Conservation (phyloP, 208 protist species). For the Vickermania ingenoplastis region DNA sequence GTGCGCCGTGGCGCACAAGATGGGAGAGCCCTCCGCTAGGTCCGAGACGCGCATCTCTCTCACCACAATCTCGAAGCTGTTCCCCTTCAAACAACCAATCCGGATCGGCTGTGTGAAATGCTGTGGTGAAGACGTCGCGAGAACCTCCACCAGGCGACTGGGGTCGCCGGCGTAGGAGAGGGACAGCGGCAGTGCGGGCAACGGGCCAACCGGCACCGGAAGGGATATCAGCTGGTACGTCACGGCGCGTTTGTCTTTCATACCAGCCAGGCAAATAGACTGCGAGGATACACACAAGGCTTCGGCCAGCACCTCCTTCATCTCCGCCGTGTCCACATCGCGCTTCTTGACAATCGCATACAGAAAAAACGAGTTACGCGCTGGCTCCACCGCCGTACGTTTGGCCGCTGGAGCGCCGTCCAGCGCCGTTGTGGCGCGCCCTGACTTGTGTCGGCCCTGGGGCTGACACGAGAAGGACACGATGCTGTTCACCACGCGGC, state of each 20-base stretch:
- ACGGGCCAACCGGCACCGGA: slow-evolving; percentile 3
- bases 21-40: slow-evolving; percentile 1
- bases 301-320: slow-evolving; percentile 42
- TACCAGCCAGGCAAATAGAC: slow-evolving; percentile 74
- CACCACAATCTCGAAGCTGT: slow-evolving; percentile 16
- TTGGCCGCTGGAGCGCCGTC: slow-evolving; percentile 1
- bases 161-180: slow-evolving; percentile 3
- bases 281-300: slow-evolving; percentile 27
- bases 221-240: slow-evolving; percentile 82
- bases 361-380: slow-evolving; percentile 16
- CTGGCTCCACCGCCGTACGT: neutral
- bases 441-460: neutral
- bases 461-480: slow-evolving; percentile 3
- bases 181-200: slow-evolving; percentile 9
- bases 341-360: slow-evolving; percentile 73
- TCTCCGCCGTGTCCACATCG: slow-evolving; percentile 72
- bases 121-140: slow-evolving; percentile 1
- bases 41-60: slow-evolving; percentile 10
- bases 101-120: slow-evolving; percentile 8
- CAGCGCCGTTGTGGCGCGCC: neutral
- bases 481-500: slow-evolving; percentile 38
- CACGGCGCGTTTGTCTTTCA: slow-evolving; percentile 89
- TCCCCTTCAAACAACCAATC: slow-evolving; percentile 33
- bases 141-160: neutral
- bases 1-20: neutral